Evolutionary conservation across 1,284 basidiomycete species (phyloP).

Genomic region (Sporisorium graminicola): DNA sequence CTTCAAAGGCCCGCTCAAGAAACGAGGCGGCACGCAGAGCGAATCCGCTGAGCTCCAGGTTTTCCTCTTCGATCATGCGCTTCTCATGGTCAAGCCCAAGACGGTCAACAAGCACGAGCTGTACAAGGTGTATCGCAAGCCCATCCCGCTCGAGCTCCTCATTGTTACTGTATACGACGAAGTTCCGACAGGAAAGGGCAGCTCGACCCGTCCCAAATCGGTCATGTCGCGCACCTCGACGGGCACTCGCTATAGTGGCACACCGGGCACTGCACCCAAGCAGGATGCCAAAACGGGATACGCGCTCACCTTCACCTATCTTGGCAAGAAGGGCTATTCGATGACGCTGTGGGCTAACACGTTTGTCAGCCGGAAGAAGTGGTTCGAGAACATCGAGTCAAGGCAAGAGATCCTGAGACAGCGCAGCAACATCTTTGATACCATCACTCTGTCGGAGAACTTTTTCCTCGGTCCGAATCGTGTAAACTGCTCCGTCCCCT

Average conservation of each 20-base stretch:
- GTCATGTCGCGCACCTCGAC: constrained; percentile 72
- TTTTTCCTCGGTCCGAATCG: constrained; percentile 82
- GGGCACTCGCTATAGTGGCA: constrained; percentile 62
- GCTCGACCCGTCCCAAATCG: constrained; percentile 70
- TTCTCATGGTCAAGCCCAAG: constrained; percentile 93
- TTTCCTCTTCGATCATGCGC: constrained; percentile 95
- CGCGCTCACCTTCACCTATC: constrained; percentile 90
- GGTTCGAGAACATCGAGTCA: constrained; percentile 91
- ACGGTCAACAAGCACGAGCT: constrained; percentile 89
- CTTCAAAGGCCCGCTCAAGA: constrained; percentile 92
- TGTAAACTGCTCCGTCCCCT: constrained; percentile 95
- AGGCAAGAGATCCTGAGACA: constrained; percentile 89
- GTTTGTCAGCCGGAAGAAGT: constrained; percentile 87
- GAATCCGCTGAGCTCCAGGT: constrained; percentile 90
- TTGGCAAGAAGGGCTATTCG: constrained; percentile 92
- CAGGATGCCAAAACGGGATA: constrained; percentile 87
- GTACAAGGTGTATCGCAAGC: constrained; percentile 93
- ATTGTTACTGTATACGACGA: constrained; percentile 87
- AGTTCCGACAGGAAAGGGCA: constrained; percentile 64
- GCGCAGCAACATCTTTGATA: constrained; percentile 88
- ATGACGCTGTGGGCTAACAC: constrained; percentile 93
- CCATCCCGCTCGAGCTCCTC: constrained; percentile 94
- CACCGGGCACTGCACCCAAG: constrained; percentile 70
- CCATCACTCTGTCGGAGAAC: constrained; percentile 84
- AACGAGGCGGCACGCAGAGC: constrained; percentile 79